Evolutionary conservation across 2,329 filamentous ascomycete species (phyloP), one percentile per base, ranked within the genome.

Genomic region (Arthrobotrys entomopaga): DNA sequence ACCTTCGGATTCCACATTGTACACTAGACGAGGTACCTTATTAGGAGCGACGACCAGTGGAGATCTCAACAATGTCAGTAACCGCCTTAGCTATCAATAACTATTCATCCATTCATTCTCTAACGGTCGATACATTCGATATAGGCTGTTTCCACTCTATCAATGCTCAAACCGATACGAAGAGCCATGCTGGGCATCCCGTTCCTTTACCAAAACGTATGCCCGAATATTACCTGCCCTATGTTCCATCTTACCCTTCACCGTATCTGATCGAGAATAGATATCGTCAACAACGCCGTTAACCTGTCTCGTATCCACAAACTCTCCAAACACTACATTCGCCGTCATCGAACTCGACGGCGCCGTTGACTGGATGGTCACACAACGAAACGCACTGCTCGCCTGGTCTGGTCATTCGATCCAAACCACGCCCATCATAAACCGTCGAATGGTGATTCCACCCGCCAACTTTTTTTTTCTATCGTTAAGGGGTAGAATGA

Each of bases 331-430:
- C 60, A 95, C 93, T 0, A 93, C 93, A 4, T 93, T 99, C 78
- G 89, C 91, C 11, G 88, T 96, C 6, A 86, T 99, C 24, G 91
- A 94, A 80, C 87, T 99, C 58, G 93, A 99, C 83, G 95, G 95
- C 69, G 92, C 93, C 3, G 89, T 93, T 69, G 95, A 99, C 83
- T 99, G 95, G 94, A 91, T 97, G 85, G 84, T 99, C 7, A 87
- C 92, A 5, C 93, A 98, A 81, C 87, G 92, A 76, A 90, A 91
- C 77, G 93, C 93, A 0, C 85, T 99, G 61, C 85, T 98, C n/a
- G 95, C 95, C 64, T 99, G 95, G 95, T 97, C 94, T 0, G 95
- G 95, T 26, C 91, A 96, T 81, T 93, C 92, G 0, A 85, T 99
- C 64, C 85, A 85, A 15, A 86, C 95, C 50, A 89, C 88, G 40